These are phyloP conservation scores for Cryptococcus sp. DNA, from an alignment of 1,284 basidiomycete genomes.

Conservation along the genomic window DNA sequence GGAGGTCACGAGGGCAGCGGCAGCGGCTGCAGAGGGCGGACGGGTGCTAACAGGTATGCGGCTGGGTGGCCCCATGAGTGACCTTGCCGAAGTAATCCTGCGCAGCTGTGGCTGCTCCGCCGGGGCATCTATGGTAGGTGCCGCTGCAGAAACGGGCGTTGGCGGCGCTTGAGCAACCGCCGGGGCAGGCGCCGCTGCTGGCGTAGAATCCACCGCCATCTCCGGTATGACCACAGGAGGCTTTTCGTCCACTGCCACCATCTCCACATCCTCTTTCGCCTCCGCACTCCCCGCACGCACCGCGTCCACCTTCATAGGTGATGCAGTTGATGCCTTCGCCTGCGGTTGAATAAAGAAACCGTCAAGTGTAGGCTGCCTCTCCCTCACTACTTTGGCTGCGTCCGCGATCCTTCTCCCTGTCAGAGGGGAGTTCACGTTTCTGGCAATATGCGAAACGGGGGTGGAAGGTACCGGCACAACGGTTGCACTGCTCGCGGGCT, in stretches of 20 bases:
- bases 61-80: constrained; percentile 15
- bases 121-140: neutral
- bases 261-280: neutral
- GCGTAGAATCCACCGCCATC: neutral
- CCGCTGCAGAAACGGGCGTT: neutral
- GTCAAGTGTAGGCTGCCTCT: neutral
- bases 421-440: neutral
- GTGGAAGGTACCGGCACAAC: no score
- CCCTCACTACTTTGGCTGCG: neutral
- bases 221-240: neutral
- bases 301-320: no score
- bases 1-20: neutral
- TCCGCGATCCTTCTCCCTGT: neutral
- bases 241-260: neutral
- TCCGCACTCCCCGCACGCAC: neutral
- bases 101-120: neutral
- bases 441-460: no score
- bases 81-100: neutral
- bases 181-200: neutral
- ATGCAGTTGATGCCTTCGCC: neutral
- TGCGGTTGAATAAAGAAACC: neutral
- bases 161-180: no score
- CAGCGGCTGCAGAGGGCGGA: neutral
- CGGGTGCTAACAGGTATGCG: constrained; percentile 10
- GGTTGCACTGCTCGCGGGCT: no score